Percentiles rank a stretch among this genome's conserved stretches.
Conservation (phyloP, 1,284 basidiomycete species). For the Wallemia hederae region DNA sequence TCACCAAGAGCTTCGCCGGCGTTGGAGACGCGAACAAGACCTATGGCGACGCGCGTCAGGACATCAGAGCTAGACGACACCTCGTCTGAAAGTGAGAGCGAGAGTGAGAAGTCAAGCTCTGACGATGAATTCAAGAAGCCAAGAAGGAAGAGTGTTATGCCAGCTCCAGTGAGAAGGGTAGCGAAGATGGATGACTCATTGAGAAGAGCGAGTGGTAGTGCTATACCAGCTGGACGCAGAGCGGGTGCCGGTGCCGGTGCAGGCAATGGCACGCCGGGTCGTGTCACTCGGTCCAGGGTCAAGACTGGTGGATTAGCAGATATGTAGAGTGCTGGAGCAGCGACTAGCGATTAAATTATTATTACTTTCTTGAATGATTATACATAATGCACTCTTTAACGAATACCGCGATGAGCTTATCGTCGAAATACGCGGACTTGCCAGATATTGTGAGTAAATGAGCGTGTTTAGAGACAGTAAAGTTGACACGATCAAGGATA, state of each 20-base stretch:
- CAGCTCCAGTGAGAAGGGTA: not conserved
- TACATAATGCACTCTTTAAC: no score
- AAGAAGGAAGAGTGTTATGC: not conserved
- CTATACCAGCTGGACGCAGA: not conserved
- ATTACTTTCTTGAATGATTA: not conserved
- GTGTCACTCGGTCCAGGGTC: not conserved
- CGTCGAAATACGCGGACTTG: constrained; percentile 49
- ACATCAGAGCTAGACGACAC: not conserved
- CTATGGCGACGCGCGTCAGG: not conserved
- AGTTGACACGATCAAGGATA: constrained; percentile 27
- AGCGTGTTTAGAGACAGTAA: not conserved
- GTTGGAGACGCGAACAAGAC: not conserved
- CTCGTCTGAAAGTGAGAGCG: not conserved
- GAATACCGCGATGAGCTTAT: not conserved
- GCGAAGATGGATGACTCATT: not conserved
- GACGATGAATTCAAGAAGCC: not conserved
- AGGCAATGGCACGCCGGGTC: not conserved
- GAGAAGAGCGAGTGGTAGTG: not conserved
- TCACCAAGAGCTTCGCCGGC: not conserved
- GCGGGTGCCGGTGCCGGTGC: not conserved
- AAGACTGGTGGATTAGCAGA: not conserved
- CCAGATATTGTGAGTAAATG: constrained; percentile 48
- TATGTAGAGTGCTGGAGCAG: not conserved
- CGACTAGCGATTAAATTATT: not conserved
- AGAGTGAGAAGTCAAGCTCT: not conserved